Conservation (phyloP, 208 protist species). For the Crithidia mellificae region DNA sequence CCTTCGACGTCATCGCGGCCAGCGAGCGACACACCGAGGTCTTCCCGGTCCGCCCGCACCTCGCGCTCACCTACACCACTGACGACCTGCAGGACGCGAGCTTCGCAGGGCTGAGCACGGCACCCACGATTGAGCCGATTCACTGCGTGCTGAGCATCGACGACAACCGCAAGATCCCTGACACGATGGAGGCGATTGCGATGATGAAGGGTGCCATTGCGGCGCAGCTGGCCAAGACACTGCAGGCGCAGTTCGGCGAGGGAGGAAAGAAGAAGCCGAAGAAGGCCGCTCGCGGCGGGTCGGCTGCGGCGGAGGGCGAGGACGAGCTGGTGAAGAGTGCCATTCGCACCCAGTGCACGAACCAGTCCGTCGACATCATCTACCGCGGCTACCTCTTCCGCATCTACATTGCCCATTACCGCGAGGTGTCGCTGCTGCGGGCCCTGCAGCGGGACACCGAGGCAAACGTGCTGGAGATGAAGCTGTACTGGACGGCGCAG, state of each 20-base stretch:
- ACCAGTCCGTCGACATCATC: conserved; percentile 78
- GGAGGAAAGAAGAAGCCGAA: conserved; percentile 15
- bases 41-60: conserved; percentile 77
- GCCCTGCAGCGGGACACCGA: conserved; percentile 73
- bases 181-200: conserved; percentile 80
- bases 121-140: conserved; percentile 71
- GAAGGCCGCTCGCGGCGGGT: conserved; percentile 6
- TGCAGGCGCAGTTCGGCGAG: conserved; percentile 52
- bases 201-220: conserved; percentile 88
- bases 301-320: neutral
- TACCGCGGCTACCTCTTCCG: conserved; percentile 83
- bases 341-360: conserved; percentile 65
- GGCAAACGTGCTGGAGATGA: conserved; percentile 74
- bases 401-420: conserved; percentile 88
- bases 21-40: conserved; percentile 72
- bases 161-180: conserved; percentile 82
- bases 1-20: conserved; percentile 74
- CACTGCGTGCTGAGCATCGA: conserved; percentile 84
- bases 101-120: conserved; percentile 62
- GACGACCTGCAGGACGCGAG: conserved; percentile 50
- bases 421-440: conserved; percentile 78
- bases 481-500: conserved; percentile 85
- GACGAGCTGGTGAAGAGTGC: conserved; percentile 10
- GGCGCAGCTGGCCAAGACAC: conserved; percentile 77
- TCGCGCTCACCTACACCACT: conserved; percentile 74